A percentile compares a stretch with the other conserved stretches of the same genome.
These are phyloP conservation scores for Ambrosia artemisiifolia DNA, from an alignment of 129 eudicot genomes.

Conservation along the genomic window DNA sequence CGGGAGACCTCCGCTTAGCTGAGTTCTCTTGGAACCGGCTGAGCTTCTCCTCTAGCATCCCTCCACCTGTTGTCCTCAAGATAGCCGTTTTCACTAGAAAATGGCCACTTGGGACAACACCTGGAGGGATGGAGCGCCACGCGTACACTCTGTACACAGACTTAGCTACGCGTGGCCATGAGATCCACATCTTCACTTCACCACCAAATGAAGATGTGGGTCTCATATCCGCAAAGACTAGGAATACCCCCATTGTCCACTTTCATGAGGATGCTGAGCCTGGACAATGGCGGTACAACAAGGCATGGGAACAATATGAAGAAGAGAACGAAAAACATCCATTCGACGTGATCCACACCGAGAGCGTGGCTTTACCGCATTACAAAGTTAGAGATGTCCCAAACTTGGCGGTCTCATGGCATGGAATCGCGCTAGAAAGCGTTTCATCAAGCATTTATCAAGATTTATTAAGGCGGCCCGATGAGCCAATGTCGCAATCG, in stretches of 20 bases:
- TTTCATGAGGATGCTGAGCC: conserved; percentile 62
- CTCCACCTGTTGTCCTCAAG: conserved; percentile 49
- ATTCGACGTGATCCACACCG: conserved; percentile 78
- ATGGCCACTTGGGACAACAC: conserved; percentile 72
- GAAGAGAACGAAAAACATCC: conserved; percentile 44
- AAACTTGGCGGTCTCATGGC: conserved; percentile 86
- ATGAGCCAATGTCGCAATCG: conserved; percentile 53
- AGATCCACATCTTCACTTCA: conserved; percentile 75
- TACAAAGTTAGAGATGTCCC: conserved; percentile 47
- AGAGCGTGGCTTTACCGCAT: conserved; percentile 82
- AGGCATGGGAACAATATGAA: conserved; percentile 70
- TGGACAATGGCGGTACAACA: conserved; percentile 76
- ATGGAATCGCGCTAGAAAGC: conserved; percentile 83
- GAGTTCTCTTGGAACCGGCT: conserved; percentile 81
- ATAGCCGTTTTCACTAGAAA: conserved; percentile 83
- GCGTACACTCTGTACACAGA: conserved; percentile 74
- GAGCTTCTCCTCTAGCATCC: conserved; percentile 29
- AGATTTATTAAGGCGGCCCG: conserved; percentile 49
- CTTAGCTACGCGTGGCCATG: conserved; percentile 59
- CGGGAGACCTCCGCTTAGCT: conserved; percentile 68
- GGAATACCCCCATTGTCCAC: conserved; percentile 40
- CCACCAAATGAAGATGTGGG: conserved; percentile 31
- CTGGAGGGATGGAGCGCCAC: conserved; percentile 99
- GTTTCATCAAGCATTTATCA: conserved; percentile 75
- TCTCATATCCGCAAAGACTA: neutral